Percentiles rank a stretch among this genome's conserved stretches.
Evolutionary conservation across 2,329 filamentous ascomycete genomes (phyloP).

Genomic region (Sporothrix pseudoabietina): DNA sequence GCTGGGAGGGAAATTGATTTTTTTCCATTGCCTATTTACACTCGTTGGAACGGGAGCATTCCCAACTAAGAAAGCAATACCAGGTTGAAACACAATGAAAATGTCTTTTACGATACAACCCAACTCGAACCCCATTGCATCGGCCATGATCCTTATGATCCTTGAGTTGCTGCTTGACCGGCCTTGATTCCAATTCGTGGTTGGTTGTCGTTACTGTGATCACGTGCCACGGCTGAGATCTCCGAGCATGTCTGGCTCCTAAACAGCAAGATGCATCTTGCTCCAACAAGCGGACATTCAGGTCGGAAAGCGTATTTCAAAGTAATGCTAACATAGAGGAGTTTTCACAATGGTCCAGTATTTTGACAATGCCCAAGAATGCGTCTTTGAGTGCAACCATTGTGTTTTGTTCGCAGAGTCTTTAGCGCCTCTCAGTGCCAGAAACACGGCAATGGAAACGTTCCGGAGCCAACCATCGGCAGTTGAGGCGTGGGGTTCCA

Average conservation of each 20-base stretch:
- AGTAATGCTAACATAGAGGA: too few species aligned
- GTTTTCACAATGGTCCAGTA: not conserved
- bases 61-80: not conserved
- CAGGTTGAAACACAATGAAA: constrained; percentile 16
- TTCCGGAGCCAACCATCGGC: constrained; percentile 15
- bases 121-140: not conserved
- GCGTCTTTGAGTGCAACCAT: not conserved
- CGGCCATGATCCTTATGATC: not conserved
- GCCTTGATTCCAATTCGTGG: not conserved
- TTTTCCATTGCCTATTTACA: not conserved
- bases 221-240: constrained; percentile 5
- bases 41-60: not conserved
- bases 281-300: not conserved
- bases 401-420: not conserved
- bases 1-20: constrained; percentile 18
- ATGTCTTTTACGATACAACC: not conserved
- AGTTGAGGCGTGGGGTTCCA: constrained; percentile 22
- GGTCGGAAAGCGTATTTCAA: not conserved
- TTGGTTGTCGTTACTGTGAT: not conserved
- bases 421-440: not conserved
- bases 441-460: constrained; percentile 21
- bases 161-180: too few species aligned
- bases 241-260: not conserved
- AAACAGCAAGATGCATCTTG: not conserved
- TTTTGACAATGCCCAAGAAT: too few species aligned